Base-by-base conservation (phyloP, 345 rosid species). In the Populus ilicifolia region DNA sequence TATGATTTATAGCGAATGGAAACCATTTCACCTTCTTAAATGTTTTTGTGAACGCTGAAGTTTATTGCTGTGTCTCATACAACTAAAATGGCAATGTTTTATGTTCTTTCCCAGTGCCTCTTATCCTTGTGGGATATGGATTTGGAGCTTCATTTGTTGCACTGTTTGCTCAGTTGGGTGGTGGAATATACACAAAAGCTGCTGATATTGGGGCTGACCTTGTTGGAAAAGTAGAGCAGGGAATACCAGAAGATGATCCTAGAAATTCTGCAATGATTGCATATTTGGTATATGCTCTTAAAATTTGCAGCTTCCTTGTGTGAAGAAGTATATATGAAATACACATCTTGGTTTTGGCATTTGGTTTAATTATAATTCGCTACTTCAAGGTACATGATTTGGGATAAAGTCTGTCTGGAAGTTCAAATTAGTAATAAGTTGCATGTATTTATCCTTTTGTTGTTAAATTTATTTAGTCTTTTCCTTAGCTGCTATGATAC, bases 171-270 rank as follows among this genome's bases (percentile, higher is more conserved):
- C 99, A 96, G 86, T 86, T 96, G 85, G 99, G 99, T 86, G 99
- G 99, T 83, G 99, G 99, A 78, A 96, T 94, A 86, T 96, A 79
- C 79, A 96, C 99, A 38, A 96, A 96, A 88, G 99, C 98, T 67
- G 99, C 99, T 85, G 99, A 96, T 89, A 98, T 96, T 71, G 99
- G 98, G 73, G 99, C 99, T 77, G 99, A 96, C 79, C 98, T 96
- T 43, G 99, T 96, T 73, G 99, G 99, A 78, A 94, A 96, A 96
- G 95, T 96, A 48, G 99, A 96, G 86, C 98, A 94, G 89, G 99
- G 99, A 70, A 96, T 96, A 82, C 99, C 99, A 4, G 99, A 96
- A 88, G 99, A 96, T 89, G 99, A 96, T 88, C 99, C 99, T 75
- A 89, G 99, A 75, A 96, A 96, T 85, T 98, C 99, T 78, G 97